Evolutionary conservation across 1,139 yeast species (phyloP).

Genomic region (Candida pseudocylindracea): DNA sequence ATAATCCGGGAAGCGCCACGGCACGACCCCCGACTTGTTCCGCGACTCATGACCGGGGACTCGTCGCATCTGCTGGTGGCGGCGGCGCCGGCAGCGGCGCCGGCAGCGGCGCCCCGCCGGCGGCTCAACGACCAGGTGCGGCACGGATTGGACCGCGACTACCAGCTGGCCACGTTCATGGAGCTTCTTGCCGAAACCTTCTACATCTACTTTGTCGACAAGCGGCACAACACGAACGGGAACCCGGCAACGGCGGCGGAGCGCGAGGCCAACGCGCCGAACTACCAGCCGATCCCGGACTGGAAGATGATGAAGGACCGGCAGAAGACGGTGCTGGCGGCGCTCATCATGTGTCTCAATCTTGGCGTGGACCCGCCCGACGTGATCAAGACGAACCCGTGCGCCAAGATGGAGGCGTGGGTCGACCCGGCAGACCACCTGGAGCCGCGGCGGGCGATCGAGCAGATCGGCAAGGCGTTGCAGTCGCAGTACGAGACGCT

Average conservation of each 20-base stretch:
- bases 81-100: constrained; percentile 1
- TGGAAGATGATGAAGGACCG: constrained; percentile 87
- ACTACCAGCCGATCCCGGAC: constrained; percentile 55
- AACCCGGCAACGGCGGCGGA: constrained; percentile 43
- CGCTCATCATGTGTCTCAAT: constrained; percentile 71
- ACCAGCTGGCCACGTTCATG: constrained; percentile 40
- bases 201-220: constrained; percentile 68
- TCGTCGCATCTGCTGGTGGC: neutral
- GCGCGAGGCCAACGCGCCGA: constrained; percentile 19
- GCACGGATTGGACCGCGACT: constrained; percentile 67
- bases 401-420: constrained; percentile 88
- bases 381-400: constrained; percentile 79
- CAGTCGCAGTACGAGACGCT: constrained; percentile 82
- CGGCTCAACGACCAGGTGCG: constrained; percentile 37
- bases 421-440: constrained; percentile 70
- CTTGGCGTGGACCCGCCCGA: constrained; percentile 98
- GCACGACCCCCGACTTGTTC: no score
- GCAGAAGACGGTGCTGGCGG: constrained; percentile 90
- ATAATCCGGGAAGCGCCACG: no score
- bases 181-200: constrained; percentile 45
- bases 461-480: constrained; percentile 70
- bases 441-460: constrained; percentile 82
- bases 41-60: no score
- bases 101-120: constrained; percentile 7
- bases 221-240: constrained; percentile 80